These are phyloP conservation scores for Brasenia schreberi DNA, from an alignment of 164 flowering plant genomes.

Conservation along the genomic window DNA sequence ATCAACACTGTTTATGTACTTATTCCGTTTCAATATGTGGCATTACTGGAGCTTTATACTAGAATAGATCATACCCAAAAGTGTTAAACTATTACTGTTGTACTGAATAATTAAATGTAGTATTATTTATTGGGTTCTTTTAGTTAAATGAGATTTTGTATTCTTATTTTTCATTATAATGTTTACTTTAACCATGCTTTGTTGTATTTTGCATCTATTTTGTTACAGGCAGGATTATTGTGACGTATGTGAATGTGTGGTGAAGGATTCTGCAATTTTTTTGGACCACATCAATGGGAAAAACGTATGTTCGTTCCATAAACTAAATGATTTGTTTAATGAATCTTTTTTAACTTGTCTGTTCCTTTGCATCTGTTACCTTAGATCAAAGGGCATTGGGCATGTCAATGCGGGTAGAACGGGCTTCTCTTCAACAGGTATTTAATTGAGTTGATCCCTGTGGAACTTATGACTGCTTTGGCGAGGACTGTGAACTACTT, in stretches of 20 bases:
- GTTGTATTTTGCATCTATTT: neutral
- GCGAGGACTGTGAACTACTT: too few species aligned
- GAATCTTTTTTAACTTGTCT: neutral
- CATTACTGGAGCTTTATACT: too few species aligned
- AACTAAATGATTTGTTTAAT: neutral
- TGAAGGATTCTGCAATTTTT: slow-evolving; percentile 96
- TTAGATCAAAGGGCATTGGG: slow-evolving; percentile 97
- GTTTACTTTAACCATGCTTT: neutral
- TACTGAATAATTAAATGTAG: too few species aligned
- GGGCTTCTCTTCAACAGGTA: slow-evolving; percentile 90
- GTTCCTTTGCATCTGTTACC: neutral
- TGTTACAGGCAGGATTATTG: slow-evolving; percentile 80
- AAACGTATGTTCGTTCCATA: slow-evolving; percentile 46
- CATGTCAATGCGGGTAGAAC: slow-evolving; percentile 95
- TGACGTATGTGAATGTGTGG: slow-evolving; percentile 91
- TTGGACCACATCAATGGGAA: slow-evolving; percentile 99
- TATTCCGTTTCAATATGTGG: too few species aligned
- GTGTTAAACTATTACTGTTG: too few species aligned
- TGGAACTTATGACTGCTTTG: too few species aligned
- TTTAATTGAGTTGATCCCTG: neutral
- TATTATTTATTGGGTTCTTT: too few species aligned
- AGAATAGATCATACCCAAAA: too few species aligned
- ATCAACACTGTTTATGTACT: too few species aligned
- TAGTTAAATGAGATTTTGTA: too few species aligned
- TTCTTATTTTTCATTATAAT: too few species aligned